These are phyloP conservation scores for Melanomma pulvis-pyrius DNA, from an alignment of 495 filamentous ascomycete genomes.

Conservation along the genomic window DNA sequence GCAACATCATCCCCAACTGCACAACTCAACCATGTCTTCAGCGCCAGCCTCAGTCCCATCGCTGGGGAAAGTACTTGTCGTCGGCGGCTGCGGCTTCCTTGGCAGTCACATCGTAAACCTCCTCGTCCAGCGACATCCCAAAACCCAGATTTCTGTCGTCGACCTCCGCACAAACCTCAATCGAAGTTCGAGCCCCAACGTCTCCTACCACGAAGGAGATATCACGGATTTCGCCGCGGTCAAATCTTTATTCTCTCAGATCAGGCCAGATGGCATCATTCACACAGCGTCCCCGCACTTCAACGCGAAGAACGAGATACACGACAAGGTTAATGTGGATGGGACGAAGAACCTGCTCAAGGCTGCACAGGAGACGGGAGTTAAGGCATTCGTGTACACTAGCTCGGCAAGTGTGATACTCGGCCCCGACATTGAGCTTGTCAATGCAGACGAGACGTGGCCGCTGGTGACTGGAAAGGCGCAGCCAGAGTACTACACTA, in stretches of 20 bases:
- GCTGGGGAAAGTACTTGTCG: constrained; percentile 53
- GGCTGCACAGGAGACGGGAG: constrained; percentile 70
- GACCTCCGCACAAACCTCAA: constrained; percentile 80
- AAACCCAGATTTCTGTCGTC: constrained; percentile 73
- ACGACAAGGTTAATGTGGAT: constrained; percentile 88
- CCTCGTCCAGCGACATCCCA: constrained; percentile 50
- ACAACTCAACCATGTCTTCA: constrained; percentile 17
- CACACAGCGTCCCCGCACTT: constrained; percentile 70
- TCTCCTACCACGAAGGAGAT: constrained; percentile 81
- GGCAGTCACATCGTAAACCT: constrained; percentile 57
- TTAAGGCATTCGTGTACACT: constrained; percentile 94
- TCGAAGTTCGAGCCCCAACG: constrained; percentile 61
- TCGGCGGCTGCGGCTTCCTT: constrained; percentile 59
- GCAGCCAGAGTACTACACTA: constrained; percentile 87
- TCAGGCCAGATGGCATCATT: constrained; percentile 86
- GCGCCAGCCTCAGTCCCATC: constrained; percentile 4
- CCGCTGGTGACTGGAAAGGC: constrained; percentile 69
- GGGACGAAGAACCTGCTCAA: constrained; percentile 81
- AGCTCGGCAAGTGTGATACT: constrained; percentile 83
- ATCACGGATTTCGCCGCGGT: constrained; percentile 75
- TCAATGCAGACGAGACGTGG: constrained; percentile 88
- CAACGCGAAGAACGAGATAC: constrained; percentile 54
- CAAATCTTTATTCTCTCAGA: constrained; percentile 64
- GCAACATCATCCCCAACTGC: background rate
- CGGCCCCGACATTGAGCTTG: constrained; percentile 76